These are phyloP conservation scores for Ascobolus immersus DNA, from an alignment of 495 filamentous ascomycete species.

Conservation along the genomic window DNA sequence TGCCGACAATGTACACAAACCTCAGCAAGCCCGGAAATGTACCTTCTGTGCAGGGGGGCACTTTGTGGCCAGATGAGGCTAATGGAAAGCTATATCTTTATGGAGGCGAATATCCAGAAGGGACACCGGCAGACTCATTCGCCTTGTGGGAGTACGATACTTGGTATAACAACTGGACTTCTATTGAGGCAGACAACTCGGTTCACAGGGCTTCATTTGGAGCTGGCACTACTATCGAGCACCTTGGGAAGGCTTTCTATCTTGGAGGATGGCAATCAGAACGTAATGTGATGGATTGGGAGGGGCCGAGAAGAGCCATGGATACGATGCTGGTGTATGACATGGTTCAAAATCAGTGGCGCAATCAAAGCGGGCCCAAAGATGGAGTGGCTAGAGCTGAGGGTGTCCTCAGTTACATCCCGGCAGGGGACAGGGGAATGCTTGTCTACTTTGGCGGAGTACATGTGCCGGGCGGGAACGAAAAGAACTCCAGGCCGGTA, in stretches of 20 bases:
- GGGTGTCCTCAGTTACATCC: conserved; percentile 24
- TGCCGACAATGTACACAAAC: no score
- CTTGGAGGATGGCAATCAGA: conserved; percentile 27
- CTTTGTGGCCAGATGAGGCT: conserved; percentile 26
- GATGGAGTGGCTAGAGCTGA: conserved; percentile 22
- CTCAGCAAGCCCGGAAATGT: conserved; percentile 25
- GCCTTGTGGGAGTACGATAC: conserved; percentile 7
- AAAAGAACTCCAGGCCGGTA: conserved; percentile 9
- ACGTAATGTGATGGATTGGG: conserved; percentile 22
- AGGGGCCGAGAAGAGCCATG: conserved; percentile 18
- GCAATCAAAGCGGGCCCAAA: conserved; percentile 20
- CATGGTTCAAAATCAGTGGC: conserved; percentile 20
- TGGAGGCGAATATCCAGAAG: conserved; percentile 23
- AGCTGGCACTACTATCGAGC: conserved; percentile 16
- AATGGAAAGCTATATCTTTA: conserved; percentile 29
- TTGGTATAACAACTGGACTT: conserved; percentile 8
- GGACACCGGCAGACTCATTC: background rate
- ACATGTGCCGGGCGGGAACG: conserved; percentile 15
- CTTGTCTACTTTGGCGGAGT: conserved; percentile 29
- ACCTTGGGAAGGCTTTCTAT: conserved; percentile 20
- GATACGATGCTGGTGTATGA: conserved; percentile 21
- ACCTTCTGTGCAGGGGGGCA: conserved; percentile 22
- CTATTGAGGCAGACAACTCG: background rate
- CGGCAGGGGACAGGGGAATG: conserved; percentile 27
- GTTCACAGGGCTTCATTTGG: conserved; percentile 13